Percentiles rank a stretch among this genome's conserved stretches.
These are phyloP conservation scores for Fraxinus pennsylvanica DNA, from an alignment of 257 asterid species.

Conservation along the genomic window DNA sequence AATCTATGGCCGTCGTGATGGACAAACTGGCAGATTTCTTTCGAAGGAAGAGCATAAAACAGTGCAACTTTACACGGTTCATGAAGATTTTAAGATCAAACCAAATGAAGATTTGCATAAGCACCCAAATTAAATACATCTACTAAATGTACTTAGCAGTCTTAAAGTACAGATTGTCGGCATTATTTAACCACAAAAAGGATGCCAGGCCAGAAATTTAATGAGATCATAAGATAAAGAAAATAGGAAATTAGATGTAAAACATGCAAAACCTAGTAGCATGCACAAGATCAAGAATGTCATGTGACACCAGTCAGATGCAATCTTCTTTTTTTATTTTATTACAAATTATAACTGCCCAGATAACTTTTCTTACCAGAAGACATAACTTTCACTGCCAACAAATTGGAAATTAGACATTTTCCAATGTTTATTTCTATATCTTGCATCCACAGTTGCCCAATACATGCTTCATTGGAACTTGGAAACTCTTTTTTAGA, in stretches of 20 bases:
- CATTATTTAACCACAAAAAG: background rate
- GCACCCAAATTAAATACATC: background rate
- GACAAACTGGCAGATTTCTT: slow-evolving; percentile 4
- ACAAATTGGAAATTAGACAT: background rate
- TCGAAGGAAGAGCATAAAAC: background rate
- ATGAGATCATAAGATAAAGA: background rate
- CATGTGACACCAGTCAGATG: background rate
- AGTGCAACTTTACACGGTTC: background rate
- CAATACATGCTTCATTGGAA: background rate
- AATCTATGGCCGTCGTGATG: background rate
- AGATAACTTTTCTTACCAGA: background rate
- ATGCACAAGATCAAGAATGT: slow-evolving; percentile 4
- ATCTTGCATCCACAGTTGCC: background rate
- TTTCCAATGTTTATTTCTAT: background rate
- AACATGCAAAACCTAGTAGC: background rate
- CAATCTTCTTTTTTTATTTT: background rate
- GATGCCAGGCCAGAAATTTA: background rate
- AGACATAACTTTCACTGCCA: background rate
- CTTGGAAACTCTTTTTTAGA: background rate
- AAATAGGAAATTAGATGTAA: background rate
- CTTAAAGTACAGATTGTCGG: background rate
- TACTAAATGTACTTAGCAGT: background rate
- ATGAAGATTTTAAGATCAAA: background rate
- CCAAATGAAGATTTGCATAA: background rate
- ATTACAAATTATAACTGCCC: background rate